These are phyloP conservation scores for Chytridium lagenaria DNA, from an alignment of 371 early-diverging fungal genomes.

Conservation along the genomic window DNA sequence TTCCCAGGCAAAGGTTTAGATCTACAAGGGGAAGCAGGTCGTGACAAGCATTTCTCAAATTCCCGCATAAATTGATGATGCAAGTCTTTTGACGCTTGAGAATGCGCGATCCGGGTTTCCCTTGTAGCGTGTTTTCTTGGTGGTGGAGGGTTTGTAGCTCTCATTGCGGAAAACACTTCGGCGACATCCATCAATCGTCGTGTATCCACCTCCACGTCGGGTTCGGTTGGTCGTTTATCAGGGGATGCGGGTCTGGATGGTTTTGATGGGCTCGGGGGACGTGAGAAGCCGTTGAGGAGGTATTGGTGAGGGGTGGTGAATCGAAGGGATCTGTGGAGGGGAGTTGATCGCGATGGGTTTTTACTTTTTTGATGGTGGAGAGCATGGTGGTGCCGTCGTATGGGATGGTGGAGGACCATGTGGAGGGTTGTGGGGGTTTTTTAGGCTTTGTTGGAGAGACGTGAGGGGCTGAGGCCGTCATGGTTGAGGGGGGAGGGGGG, in stretches of 20 bases:
- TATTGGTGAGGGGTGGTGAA: slow-evolving; percentile 2
- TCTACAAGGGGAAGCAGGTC: slow-evolving; percentile 11
- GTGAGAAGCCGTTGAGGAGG: slow-evolving; percentile 7
- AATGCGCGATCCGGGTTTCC: too few relatives aligned
- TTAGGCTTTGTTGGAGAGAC: too few relatives aligned
- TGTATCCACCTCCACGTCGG: neutral
- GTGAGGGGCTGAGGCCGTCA: too few relatives aligned
- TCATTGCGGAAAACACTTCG: neutral
- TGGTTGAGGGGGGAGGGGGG: too few relatives aligned
- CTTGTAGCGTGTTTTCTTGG: neutral
- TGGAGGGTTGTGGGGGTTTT: too few relatives aligned
- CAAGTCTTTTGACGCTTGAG: neutral
- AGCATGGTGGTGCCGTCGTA: too few relatives aligned
- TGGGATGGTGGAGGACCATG: too few relatives aligned
- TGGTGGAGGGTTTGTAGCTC: neutral
- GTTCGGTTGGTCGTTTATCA: neutral
- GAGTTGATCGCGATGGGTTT: neutral
- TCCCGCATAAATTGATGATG: slow-evolving; percentile 9
- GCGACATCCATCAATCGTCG: slow-evolving; percentile 3
- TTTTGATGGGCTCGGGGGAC: slow-evolving; percentile 17
- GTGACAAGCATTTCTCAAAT: neutral
- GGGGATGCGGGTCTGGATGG: too few relatives aligned
- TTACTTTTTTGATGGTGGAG: neutral
- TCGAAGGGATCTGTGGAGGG: slow-evolving; percentile 4
- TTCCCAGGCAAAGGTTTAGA: neutral